Conservation (phyloP, 345 rosid species). For the Euphorbia peplus region DNA sequence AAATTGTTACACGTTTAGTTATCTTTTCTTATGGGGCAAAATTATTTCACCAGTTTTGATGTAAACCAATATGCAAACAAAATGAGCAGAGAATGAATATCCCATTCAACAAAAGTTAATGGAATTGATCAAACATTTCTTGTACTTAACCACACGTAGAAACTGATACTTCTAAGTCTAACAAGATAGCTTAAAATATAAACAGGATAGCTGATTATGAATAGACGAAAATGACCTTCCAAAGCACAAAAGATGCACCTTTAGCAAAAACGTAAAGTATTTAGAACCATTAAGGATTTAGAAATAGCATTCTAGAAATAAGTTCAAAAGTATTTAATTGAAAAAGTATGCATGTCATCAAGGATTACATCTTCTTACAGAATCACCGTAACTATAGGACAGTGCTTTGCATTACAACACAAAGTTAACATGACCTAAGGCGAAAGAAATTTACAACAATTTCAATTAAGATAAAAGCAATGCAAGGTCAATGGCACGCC, state of each 20-base stretch:
- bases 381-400: constrained; percentile 13
- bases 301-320: background rate
- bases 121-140: background rate
- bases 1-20: background rate
- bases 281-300: background rate
- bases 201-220: background rate
- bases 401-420: background rate
- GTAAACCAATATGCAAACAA: background rate
- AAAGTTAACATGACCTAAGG: constrained; percentile 6
- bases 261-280: background rate
- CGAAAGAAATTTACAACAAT: background rate
- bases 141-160: background rate
- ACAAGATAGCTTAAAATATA: background rate
- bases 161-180: background rate
- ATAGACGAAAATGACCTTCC: background rate
- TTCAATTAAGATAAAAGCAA: constrained; percentile 13
- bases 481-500: background rate
- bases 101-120: background rate
- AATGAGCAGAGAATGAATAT: background rate
- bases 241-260: background rate
- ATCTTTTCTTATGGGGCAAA: background rate
- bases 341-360: background rate
- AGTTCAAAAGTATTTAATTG: background rate
- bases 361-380: background rate
- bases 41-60: background rate